Conservation (phyloP, 148 eudicot genomes). For the Bassia scoparia region DNA sequence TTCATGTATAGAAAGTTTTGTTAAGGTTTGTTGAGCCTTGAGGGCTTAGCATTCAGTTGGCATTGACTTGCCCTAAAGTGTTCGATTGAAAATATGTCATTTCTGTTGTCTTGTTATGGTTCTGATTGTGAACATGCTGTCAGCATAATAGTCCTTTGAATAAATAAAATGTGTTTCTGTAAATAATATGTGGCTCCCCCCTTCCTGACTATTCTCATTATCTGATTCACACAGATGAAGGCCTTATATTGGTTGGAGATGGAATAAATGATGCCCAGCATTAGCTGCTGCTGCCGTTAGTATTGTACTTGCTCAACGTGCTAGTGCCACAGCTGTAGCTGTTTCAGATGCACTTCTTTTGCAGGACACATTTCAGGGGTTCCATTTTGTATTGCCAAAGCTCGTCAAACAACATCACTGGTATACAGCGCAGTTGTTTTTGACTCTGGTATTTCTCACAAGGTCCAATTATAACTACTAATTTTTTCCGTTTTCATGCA, state of each 20-base stretch:
- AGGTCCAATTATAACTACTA: neutral
- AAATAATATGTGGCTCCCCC: neutral
- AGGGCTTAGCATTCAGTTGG: too few relatives aligned
- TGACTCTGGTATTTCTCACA: neutral
- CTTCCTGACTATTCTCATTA: neutral
- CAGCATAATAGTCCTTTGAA: neutral
- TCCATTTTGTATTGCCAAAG: constrained; percentile 89
- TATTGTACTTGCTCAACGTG: constrained; percentile 86
- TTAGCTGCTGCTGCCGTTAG: constrained; percentile 98
- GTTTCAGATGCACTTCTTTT: constrained; percentile 92
- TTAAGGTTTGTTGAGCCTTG: too few relatives aligned
- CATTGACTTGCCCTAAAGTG: too few relatives aligned
- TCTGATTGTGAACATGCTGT: too few relatives aligned
- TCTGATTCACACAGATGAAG: constrained; percentile 48
- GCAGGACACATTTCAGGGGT: constrained; percentile 86
- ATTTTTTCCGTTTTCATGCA: constrained; percentile 27
- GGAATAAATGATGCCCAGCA: constrained; percentile 97
- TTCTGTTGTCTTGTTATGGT: too few relatives aligned
- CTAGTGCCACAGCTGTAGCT: constrained; percentile 92
- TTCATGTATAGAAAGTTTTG: too few relatives aligned
- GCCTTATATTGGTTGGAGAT: constrained; percentile 99
- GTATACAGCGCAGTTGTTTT: constrained; percentile 33
- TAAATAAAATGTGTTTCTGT: neutral
- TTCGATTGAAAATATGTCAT: too few relatives aligned
- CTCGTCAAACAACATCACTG: constrained; percentile 82